Base-by-base conservation (phyloP, 352 stramenopile genomes). In the Globisporangium barbulae region DNA sequence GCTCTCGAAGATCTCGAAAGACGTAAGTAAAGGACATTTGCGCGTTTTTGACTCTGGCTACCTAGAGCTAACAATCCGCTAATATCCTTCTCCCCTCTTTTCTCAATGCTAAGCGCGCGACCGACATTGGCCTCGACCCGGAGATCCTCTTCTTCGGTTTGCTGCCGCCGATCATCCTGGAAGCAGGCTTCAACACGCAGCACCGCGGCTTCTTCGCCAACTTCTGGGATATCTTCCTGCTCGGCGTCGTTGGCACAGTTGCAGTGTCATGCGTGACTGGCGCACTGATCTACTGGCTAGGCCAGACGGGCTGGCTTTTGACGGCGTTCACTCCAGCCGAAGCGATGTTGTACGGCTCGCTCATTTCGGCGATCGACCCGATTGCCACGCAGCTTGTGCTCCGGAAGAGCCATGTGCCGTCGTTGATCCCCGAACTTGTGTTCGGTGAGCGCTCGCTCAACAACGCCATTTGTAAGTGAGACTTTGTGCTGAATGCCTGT, bases 361-460 rank as follows among this genome's bases (percentile, higher is more conserved):
- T 98, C 21, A 94, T 98, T 61, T 94, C 83, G 31, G 88, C 91
- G 6, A 97, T 97, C 37, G 93, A 98, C 73, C 90, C 94, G 19
- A 91, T 98, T 33, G 88, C 90, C 15, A 97, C 90, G 30, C 71
- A 98, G 41, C 67, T 93, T 2, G 88, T 97, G n/a, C 97, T 98
- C 73, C 90, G 95, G 61, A 93, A 92, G 53, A 79, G 75, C 45
- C 59, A 76, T 33, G 82, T 79, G 6, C 82, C 83, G 19, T 78
- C 91, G 9, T 71, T 91, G 45, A 74, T 98, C 4, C 98, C 98
- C 64, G 98, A 98, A 61, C 73, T 98, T 35, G 82, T 98, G 5
- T 98, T 98, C 72, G 93, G 94, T 53, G 92, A 98, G 70, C 92
- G 78, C 22, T 85, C 96, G 33, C 70, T 98, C 5, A 98, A 97